Evolutionary conservation across 345 rosid species (phyloP).

Genomic region (Cardamine resedifolia): DNA sequence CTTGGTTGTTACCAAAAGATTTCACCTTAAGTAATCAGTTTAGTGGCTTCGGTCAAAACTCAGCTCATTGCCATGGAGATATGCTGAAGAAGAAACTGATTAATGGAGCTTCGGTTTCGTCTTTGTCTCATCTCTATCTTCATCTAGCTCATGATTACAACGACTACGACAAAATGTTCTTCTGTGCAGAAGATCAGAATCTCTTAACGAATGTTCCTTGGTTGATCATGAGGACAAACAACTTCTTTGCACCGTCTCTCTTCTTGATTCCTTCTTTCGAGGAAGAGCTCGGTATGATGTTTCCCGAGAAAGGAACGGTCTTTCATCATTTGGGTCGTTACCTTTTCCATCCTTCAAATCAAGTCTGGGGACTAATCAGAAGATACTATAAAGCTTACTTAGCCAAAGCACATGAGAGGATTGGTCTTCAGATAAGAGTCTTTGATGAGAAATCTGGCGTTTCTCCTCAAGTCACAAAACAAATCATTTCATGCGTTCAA

Average conservation of each 20-base stretch:
- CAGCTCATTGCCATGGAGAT: conserved; percentile 53
- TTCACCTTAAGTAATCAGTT: conserved; percentile 47
- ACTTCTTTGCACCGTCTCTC: conserved; percentile 69
- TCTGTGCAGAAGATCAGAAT: conserved; percentile 55
- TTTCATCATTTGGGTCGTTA: conserved; percentile 69
- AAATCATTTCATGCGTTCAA: conserved; percentile 54
- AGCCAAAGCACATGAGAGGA: conserved; percentile 61
- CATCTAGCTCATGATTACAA: conserved; percentile 65
- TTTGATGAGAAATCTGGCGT: conserved; percentile 53
- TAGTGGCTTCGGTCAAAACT: conserved; percentile 42
- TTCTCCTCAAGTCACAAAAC: conserved; percentile 48
- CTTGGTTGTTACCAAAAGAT: conserved; percentile 57
- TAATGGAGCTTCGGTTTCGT: conserved; percentile 21
- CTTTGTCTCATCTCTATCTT: conserved; percentile 50
- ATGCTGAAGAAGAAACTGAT: conserved; percentile 50
- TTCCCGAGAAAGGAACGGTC: conserved; percentile 55
- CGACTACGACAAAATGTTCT: conserved; percentile 66
- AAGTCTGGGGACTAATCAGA: conserved; percentile 69
- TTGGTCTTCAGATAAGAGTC: conserved; percentile 68
- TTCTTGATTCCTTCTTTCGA: conserved; percentile 58
- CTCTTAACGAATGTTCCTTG: conserved; percentile 52
- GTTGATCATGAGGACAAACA: conserved; percentile 66
- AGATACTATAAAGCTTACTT: conserved; percentile 62
- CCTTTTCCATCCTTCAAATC: conserved; percentile 67
- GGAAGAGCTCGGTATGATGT: conserved; percentile 45